Evolutionary conservation across 2,329 filamentous ascomycete genomes (phyloP), one percentile per base, ranked within the genome.

Genomic region (Fragosphaeria purpurea): DNA sequence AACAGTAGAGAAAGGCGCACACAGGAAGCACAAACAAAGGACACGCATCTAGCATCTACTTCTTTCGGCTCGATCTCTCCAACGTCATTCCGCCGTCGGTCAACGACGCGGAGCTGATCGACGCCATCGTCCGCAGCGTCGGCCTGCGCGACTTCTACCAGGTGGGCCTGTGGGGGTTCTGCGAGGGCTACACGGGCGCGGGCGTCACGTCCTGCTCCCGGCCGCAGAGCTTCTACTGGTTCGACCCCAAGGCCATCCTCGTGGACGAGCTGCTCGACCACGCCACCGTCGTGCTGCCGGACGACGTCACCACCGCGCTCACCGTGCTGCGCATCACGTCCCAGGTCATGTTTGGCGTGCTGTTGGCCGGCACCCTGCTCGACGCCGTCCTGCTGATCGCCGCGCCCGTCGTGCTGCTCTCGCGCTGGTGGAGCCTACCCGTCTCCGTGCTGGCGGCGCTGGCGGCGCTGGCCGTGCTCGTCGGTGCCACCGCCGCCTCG

Each of bases 91-190:
- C 86, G 0, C 71, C 80, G 37, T 80, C 78, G 5, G 77, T 87
- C 12, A 83, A 85, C 41, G 85, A 89, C 63, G 80, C 82, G 8
- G 69, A 76, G 31, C 75, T 95, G 44, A 85, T 95, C 67, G 95
- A 95, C 71, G 88, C 83, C 44, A 89, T 95, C 57, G 88, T 89
- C 4, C 83, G 87, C 47, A 87, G 85, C 30, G 73, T 96, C 49
- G 91, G 90, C 34, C 75, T 96, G 46, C 88, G 95, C 64, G 91
- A 96, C 67, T 96, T 95, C 68, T 96, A 96, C 67, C 86, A 89
- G 60, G 86, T 95, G 33, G 90, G 90, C 6, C 70, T 96, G 41
- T 97, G 91, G 91, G 85, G 83, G 53, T 95, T 85, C 65, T 97
- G 91, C 67, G 87, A 95, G 65, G 90, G 90, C 22, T 94, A 90